A percentile compares a stretch with the other conserved stretches of the same genome.
phyloP scores from a whole-genome alignment of 2,329 filamentous ascomycete species.

The Xylaria sp. region DNA sequence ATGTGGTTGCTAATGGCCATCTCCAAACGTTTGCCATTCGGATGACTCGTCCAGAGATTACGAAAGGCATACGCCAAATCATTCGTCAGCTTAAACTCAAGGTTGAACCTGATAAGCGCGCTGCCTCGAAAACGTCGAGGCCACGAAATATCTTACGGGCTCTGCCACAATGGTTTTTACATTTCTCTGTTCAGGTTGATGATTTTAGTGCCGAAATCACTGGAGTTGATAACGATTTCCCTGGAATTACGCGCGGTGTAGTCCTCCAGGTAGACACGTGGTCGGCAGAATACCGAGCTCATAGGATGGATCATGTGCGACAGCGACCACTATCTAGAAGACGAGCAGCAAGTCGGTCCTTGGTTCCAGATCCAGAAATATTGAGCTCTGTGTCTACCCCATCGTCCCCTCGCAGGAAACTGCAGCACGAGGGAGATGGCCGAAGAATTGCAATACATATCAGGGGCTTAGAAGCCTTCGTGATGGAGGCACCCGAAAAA shows the following conservation, averaged over 20 bases:
- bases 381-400: conserved; percentile 62
- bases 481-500: conserved; percentile 86
- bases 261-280: conserved; percentile 89
- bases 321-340: conserved; percentile 69
- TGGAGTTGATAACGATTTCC: conserved; percentile 86
- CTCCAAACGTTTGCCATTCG: conserved; percentile 89
- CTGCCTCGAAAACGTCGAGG: conserved; percentile 59
- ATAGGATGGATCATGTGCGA: conserved; percentile 74
- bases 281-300: conserved; percentile 88
- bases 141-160: conserved; percentile 78
- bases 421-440: conserved; percentile 73
- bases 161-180: conserved; percentile 84
- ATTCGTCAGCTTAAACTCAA: conserved; percentile 82
- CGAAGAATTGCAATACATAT: conserved; percentile 83
- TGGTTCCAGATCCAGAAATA: conserved; percentile 75
- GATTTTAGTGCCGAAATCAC: conserved; percentile 93
- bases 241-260: conserved; percentile 81
- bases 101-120: conserved; percentile 71
- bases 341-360: conserved; percentile 77
- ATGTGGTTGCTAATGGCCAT: conserved; percentile 81
- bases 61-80: conserved; percentile 90
- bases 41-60: conserved; percentile 92
- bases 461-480: conserved; percentile 86
- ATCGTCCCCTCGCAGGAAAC: conserved; percentile 64
- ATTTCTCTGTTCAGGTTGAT: conserved; percentile 85